Percentiles rank a stretch among this genome's conserved stretches.
Conservation (phyloP, 2,329 filamentous ascomycete species). For the Venturia effusa region DNA sequence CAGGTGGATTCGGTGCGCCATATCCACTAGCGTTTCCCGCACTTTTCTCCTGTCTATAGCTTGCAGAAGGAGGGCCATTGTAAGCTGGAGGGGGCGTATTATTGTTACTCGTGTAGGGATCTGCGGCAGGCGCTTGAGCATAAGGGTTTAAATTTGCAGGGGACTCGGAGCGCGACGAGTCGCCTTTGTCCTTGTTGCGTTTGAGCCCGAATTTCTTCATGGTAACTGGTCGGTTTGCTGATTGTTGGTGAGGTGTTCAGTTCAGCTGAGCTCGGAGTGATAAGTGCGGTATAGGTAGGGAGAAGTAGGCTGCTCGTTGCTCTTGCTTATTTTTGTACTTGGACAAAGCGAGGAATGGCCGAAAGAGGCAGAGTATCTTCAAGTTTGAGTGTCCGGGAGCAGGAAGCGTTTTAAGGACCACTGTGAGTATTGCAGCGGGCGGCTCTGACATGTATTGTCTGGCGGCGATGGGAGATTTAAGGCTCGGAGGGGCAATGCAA, state of each 20-base stretch:
- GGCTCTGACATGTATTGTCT: neutral
- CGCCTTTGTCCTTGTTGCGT: constrained; percentile 36
- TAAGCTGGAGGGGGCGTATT: constrained; percentile 26
- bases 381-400: neutral
- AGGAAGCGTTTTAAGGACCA: neutral
- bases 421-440: neutral
- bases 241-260: neutral
- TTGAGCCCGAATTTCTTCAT: constrained; percentile 35
- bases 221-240: constrained; percentile 19
- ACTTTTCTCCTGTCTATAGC: constrained; percentile 14
- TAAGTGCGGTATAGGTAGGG: constrained; percentile 7
- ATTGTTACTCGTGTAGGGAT: constrained; percentile 39
- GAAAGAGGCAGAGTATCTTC: neutral
- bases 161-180: constrained; percentile 40
- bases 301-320: neutral
- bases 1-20: constrained; percentile 11
- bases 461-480: neutral
- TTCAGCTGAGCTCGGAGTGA: neutral
- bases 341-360: neutral
- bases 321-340: neutral
- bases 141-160: constrained; percentile 37
- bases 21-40: constrained; percentile 6
- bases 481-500: constrained; percentile 5
- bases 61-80: constrained; percentile 22
- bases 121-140: constrained; percentile 38